Evolutionary conservation across 306 rosid species (phyloP), one percentile per base, ranked within the genome.

Genomic region (Luffa aegyptiaca): DNA sequence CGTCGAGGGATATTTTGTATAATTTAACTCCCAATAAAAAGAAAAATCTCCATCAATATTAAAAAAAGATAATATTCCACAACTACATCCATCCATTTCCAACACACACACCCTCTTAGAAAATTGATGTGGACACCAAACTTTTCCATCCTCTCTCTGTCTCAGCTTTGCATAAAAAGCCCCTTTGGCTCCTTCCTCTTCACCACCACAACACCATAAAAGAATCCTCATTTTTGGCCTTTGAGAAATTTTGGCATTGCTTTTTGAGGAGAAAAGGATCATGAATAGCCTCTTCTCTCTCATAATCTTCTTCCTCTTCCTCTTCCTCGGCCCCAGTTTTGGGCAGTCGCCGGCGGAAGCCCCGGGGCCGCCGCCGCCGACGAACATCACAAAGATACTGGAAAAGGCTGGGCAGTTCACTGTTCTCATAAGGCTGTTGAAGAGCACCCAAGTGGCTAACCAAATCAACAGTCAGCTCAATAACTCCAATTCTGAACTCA

Each of bases 401-500:
- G 89, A 86, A 74, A 92, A 90, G 37, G 91, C 91, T 0, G 88
- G 90, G 17, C 90, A 88, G 1, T 92, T 84, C 86, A 86, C 88
- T 20, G 81, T 87, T 10, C 76, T 92, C 26, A 87, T 92, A 80
- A 92, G 92, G 41, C 91, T 92, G 20, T 82, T 92, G 1, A 88
- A 81, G 55, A 85, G 85, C 31, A 90, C 97, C 14, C 88, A 92
- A 82, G 94, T 88, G 0, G 66, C 81, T 17, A 84, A 79, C 81
- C 97, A 89, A 76, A 84, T 92, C n/a, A 85, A 92, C 81, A 76
- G 85, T 39, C 90, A 88, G 75, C 90, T 92, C 36, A 80, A 86
- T 8, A 82, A 79, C 21, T 77, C 97, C 58, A 87, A 89, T 76
- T 85, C 84, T 5, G 92, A 90, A 11, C 11, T 88, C 46, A 90